These are phyloP conservation scores for Amanita jacksonii DNA, from an alignment of 768 basidiomycete genomes.

Conservation along the genomic window DNA sequence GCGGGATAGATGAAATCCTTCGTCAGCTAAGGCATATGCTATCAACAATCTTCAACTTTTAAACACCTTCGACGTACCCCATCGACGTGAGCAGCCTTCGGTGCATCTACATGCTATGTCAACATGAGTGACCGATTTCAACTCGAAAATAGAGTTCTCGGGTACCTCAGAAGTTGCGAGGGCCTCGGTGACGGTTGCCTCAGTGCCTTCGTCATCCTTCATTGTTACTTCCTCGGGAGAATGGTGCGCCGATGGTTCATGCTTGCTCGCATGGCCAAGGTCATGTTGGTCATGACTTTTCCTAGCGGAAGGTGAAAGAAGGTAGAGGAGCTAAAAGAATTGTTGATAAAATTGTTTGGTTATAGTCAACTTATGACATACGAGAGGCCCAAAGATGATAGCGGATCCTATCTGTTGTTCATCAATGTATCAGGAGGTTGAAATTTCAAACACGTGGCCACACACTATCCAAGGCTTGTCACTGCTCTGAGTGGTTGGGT, in stretches of 20 bases:
- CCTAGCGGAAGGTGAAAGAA: conserved; percentile 12
- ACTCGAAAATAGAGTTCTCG: background rate
- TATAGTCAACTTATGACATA: conserved; percentile 4
- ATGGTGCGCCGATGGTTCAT: background rate
- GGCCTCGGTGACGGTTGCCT: conserved; percentile 8
- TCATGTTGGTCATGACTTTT: conserved; percentile 6
- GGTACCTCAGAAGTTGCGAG: conserved; percentile 10
- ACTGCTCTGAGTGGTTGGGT: conserved; percentile 8
- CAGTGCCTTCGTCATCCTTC: conserved; percentile 13
- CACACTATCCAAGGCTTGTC: conserved; percentile 14
- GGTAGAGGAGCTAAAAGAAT: conserved; percentile 10
- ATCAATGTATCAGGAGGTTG: background rate
- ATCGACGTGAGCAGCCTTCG: conserved; percentile 8
- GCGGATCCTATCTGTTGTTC: conserved; percentile 10
- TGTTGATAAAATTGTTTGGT: background rate
- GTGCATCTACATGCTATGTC: conserved; percentile 11
- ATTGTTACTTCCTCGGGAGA: conserved; percentile 6
- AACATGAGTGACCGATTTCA: background rate
- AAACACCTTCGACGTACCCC: background rate
- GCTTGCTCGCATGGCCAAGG: background rate
- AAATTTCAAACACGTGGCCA: background rate
- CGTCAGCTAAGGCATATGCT: background rate
- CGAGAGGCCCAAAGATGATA: conserved; percentile 11
- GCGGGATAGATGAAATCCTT: background rate
- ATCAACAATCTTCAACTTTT: background rate